Evolutionary conservation across 192 early-diverging fungal genomes (phyloP), one percentile per base, ranked within the genome.

Genomic region (Spizellomyces punctatus): DNA sequence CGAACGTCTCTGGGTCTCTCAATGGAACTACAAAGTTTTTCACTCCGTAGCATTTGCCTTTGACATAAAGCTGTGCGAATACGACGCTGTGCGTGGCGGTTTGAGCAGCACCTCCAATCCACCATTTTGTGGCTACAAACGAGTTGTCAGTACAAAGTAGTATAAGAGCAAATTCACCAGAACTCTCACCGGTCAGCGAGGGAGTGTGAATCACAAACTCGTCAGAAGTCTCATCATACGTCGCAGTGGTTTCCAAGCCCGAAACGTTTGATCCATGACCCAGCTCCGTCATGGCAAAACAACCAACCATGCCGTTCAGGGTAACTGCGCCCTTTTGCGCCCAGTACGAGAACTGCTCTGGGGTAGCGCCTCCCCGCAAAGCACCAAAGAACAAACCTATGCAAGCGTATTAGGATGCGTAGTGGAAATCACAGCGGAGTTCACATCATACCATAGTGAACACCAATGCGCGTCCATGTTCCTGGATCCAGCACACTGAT

Each of bases 31-130:
- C 82, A 74, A 96, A 96, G 59, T 90, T 90, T 81, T 94, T 93
- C 72, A 90, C 88, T 60, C 95, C 95, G 74, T 94, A 90, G 55
- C 82, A 72, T 76, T 92, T 91, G 64, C 89, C 91, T 58, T 89
- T 90, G 47, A 95, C 91, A 41, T 91, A 78, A 43, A 95, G 86
- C 80, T 94, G 92, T 10, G 93, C 94, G 74, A 93, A 94, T 8
- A 93, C 90, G 16, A 89, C 83, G 46, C 86, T 92, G 91, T 94
- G 89, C 2, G 92, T 94, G 46, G 93, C 93, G 9, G 91, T 90
- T 71, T 94, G 92, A n/a, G 93, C 95, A 14, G 95, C 95, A 63
- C 93, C 93, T 71, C 95, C 95, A 76, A 96, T 96, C 95, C 95
- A 96, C 95, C 95, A 96, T 81, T 96, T 95, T 52, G 94, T 96